phyloP scores from a whole-genome alignment of 768 basidiomycete genomes.

The Sarcodon sp. region DNA sequence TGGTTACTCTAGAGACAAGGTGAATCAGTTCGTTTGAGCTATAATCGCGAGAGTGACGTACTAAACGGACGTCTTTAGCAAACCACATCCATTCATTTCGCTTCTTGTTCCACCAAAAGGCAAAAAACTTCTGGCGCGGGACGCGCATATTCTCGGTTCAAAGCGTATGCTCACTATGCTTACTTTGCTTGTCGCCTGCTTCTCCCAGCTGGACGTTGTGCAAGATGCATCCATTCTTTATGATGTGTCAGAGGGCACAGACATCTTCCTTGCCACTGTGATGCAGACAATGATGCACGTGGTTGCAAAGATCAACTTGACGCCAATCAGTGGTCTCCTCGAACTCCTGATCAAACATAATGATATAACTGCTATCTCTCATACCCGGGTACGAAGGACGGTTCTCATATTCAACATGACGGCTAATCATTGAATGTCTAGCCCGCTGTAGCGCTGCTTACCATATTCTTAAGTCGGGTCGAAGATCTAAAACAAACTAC shows the following conservation, averaged over 20 bases:
- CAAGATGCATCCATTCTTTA: constrained; percentile 59
- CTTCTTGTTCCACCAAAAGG: constrained; percentile 83
- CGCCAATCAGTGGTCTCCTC: constrained; percentile 77
- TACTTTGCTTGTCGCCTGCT: constrained; percentile 88
- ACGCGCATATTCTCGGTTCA: constrained; percentile 70
- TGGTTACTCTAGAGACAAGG: constrained; percentile 92
- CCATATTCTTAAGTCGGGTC: constrained; percentile 85
- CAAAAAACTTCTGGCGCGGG: constrained; percentile 81
- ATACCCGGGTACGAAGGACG: constrained; percentile 55
- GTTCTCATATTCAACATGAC: constrained; percentile 3
- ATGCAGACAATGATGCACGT: constrained; percentile 80
- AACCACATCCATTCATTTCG: constrained; percentile 95
- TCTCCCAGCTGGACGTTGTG: constrained; percentile 89
- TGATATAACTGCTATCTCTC: constrained; percentile 57
- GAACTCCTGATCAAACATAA: constrained; percentile 73
- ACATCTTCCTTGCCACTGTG: constrained; percentile 78
- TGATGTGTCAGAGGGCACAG: constrained; percentile 53
- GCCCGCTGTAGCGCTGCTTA: constrained; percentile 89
- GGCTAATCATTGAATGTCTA: constrained; percentile 17
- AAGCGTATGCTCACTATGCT: constrained; percentile 77
- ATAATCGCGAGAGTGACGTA: background rate
- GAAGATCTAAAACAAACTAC: constrained; percentile 68
- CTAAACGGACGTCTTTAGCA: constrained; percentile 26
- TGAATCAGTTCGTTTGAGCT: constrained; percentile 16
- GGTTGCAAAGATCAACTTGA: constrained; percentile 65